phyloP scores from a whole-genome alignment of 257 asterid species.

The Solanum medicagineum region DNA sequence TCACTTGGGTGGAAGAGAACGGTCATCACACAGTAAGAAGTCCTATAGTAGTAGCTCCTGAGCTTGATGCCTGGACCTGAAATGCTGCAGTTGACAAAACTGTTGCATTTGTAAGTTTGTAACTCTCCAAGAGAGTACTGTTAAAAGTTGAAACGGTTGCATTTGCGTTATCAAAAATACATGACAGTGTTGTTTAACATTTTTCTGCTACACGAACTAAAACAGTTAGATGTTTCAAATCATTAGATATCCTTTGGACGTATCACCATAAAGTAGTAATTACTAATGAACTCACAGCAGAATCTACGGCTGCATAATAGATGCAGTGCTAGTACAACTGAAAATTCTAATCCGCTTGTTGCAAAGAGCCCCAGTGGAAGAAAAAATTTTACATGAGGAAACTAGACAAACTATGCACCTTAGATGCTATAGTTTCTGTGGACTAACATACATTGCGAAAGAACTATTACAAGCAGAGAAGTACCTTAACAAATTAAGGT shows the following conservation, averaged over 20 bases:
- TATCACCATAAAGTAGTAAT: background rate
- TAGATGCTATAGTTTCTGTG: background rate
- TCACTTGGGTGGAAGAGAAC: background rate
- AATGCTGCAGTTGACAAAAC: background rate
- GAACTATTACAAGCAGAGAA: background rate
- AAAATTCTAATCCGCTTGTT: background rate
- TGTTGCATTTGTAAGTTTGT: background rate
- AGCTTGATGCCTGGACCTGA: background rate
- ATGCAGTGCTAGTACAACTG: background rate
- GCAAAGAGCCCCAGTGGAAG: background rate
- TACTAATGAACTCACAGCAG: background rate
- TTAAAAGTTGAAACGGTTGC: background rate
- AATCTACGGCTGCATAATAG: background rate
- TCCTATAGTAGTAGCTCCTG: background rate
- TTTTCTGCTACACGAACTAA: background rate
- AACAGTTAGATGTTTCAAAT: background rate
- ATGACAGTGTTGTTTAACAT: background rate
- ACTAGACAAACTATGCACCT: background rate
- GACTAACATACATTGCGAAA: background rate
- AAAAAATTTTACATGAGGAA: background rate
- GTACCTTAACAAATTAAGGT: too few species aligned
- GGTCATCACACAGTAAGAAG: background rate
- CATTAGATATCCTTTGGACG: background rate
- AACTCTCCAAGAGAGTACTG: background rate
- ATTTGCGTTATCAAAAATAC: background rate